These are phyloP conservation scores for Fragaria vesca DNA, from an alignment of 306 rosid species.

Conservation along the genomic window DNA sequence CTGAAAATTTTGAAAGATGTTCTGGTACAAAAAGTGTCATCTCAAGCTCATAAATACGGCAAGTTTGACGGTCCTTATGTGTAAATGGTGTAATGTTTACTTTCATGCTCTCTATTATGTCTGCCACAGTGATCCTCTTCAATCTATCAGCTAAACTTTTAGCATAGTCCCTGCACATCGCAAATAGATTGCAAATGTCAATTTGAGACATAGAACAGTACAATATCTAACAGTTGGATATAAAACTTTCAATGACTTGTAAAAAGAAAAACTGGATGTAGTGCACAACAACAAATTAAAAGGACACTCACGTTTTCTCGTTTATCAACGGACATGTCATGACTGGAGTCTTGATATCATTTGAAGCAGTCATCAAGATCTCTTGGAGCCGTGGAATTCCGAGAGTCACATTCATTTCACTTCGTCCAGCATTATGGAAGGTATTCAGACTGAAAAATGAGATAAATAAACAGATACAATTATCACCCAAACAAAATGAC, in stretches of 20 bases:
- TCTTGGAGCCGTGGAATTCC: slow-evolving; percentile 96
- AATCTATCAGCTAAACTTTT: slow-evolving; percentile 60
- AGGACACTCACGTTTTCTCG: slow-evolving; percentile 60
- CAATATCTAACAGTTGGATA: too few species aligned
- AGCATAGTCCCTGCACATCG: slow-evolving; percentile 64
- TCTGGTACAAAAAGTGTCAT: slow-evolving; percentile 64
- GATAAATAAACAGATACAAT: background rate
- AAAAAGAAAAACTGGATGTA: too few species aligned
- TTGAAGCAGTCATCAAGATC: slow-evolving; percentile 79
- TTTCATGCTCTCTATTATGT: slow-evolving; percentile 65
- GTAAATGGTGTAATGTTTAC: slow-evolving; percentile 58
- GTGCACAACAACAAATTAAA: slow-evolving; percentile 14
- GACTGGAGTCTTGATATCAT: slow-evolving; percentile 73
- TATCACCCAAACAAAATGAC: background rate
- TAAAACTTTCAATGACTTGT: background rate
- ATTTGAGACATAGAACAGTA: background rate
- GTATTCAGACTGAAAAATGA: slow-evolving; percentile 72
- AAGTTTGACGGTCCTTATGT: slow-evolving; percentile 34
- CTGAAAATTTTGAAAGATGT: slow-evolving; percentile 52
- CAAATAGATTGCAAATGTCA: slow-evolving; percentile 20
- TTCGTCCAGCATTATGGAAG: slow-evolving; percentile 92
- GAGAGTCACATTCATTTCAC: slow-evolving; percentile 97
- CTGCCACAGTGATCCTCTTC: slow-evolving; percentile 88
- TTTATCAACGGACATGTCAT: slow-evolving; percentile 85
- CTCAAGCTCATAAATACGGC: slow-evolving; percentile 74